phyloP scores from a whole-genome alignment of 2,329 filamentous ascomycete genomes.

The Penicillium fuscoglaucum region DNA sequence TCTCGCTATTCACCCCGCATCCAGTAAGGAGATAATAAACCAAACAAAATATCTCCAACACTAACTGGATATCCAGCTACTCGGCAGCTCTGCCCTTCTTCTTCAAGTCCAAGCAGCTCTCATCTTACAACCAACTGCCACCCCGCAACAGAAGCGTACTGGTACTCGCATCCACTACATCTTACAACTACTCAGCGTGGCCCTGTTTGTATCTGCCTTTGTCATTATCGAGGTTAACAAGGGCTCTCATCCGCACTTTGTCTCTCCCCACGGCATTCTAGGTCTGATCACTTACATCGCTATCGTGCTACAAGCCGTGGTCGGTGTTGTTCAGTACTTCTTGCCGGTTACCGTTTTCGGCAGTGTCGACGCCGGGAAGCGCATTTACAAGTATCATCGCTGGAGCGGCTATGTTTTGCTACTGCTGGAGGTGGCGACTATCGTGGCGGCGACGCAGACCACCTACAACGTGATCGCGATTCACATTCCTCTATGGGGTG shows the following conservation, averaged over 20 bases:
- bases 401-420: conserved; percentile 72
- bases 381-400: conserved; percentile 87
- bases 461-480: conserved; percentile 68
- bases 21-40: conserved; percentile 60
- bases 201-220: conserved; percentile 44
- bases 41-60: neutral
- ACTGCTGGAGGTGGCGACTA: conserved; percentile 69
- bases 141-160: conserved; percentile 67
- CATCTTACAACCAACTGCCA: conserved; percentile 82
- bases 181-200: conserved; percentile 60
- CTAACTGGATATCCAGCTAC: conserved; percentile 46
- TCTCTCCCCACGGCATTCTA: conserved; percentile 76
- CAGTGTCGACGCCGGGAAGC: conserved; percentile 74
- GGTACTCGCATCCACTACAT: conserved; percentile 66
- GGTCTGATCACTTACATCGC: conserved; percentile 73
- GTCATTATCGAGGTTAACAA: conserved; percentile 71
- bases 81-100: conserved; percentile 61
- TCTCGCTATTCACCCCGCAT: conserved; percentile 86
- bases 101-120: conserved; percentile 77
- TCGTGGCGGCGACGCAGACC: conserved; percentile 74
- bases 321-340: conserved; percentile 83
- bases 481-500: conserved; percentile 73
- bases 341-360: conserved; percentile 69
- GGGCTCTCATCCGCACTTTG: conserved; percentile 65
- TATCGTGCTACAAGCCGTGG: conserved; percentile 69